phyloP scores from a whole-genome alignment of 495 filamentous ascomycete species.

The Annulohypoxylon nitens region DNA sequence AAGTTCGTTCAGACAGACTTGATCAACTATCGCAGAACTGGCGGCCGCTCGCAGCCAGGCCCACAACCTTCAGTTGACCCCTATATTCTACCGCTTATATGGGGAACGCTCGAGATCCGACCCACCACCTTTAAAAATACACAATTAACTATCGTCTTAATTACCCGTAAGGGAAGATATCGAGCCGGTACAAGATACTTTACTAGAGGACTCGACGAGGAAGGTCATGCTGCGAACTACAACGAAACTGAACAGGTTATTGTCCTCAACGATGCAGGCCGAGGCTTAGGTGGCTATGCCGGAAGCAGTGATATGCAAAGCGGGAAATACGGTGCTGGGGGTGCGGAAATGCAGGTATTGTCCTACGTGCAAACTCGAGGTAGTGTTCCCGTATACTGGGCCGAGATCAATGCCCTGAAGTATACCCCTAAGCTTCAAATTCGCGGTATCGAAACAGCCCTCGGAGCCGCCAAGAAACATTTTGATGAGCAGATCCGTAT shows the following conservation, averaged over 20 bases:
- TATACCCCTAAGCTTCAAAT: slow-evolving; percentile 92
- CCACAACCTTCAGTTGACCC: slow-evolving; percentile 85
- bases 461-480: slow-evolving; percentile 82
- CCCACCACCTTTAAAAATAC: slow-evolving; percentile 84
- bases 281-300: slow-evolving; percentile 82
- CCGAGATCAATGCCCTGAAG: slow-evolving; percentile 89
- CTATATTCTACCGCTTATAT: slow-evolving; percentile 95
- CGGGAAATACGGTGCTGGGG: slow-evolving; percentile 69
- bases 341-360: slow-evolving; percentile 85
- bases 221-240: slow-evolving; percentile 95
- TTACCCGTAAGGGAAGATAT: slow-evolving; percentile 87
- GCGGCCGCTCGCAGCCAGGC: slow-evolving; percentile 67
- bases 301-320: slow-evolving; percentile 80
- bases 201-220: slow-evolving; percentile 90
- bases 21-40: slow-evolving; percentile 79
- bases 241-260: slow-evolving; percentile 97
- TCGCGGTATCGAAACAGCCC: slow-evolving; percentile 83
- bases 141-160: slow-evolving; percentile 85
- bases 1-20: slow-evolving; percentile 89
- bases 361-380: slow-evolving; percentile 96
- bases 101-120: slow-evolving; percentile 89
- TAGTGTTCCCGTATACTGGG: slow-evolving; percentile 94
- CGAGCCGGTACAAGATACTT: slow-evolving; percentile 94
- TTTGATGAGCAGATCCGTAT: slow-evolving; percentile 91
- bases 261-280: slow-evolving; percentile 82